A percentile compares a stretch with the other conserved stretches of the same genome.
Evolutionary conservation across 176 grass and related monocot genomes (phyloP).

Genomic region (Oryza meyeriana): DNA sequence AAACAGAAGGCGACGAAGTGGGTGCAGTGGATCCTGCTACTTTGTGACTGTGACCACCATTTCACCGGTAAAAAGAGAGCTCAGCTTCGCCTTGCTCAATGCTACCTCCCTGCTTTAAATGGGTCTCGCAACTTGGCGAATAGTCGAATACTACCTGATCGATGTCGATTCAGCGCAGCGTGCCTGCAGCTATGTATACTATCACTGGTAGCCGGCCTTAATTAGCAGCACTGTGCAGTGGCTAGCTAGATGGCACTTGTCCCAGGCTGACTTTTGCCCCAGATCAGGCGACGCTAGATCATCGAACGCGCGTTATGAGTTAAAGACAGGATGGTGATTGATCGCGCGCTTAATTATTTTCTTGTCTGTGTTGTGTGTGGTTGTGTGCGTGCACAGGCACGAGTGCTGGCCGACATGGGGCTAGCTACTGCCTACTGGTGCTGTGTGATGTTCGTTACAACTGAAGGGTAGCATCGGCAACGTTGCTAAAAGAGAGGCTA

Average conservation of each 20-base stretch:
- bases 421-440: too few species aligned
- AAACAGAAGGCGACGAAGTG: too few species aligned
- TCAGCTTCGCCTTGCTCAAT: too few species aligned
- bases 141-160: not conserved
- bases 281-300: too few species aligned
- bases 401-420: not conserved
- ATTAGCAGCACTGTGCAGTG: not conserved
- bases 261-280: not conserved
- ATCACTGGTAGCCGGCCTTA: not conserved
- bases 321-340: not conserved
- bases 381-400: not conserved
- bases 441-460: too few species aligned
- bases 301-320: not conserved
- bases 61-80: not conserved
- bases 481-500: too few species aligned
- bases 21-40: too few species aligned
- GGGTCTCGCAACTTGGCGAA: not conserved
- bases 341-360: not conserved
- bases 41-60: too few species aligned
- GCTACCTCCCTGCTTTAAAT: not conserved
- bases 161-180: too few species aligned
- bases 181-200: not conserved
- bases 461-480: too few species aligned
- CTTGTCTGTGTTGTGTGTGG: not conserved
- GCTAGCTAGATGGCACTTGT: not conserved